Evolutionary conservation across 345 rosid genomes (phyloP), one percentile per base, ranked within the genome.

Genomic region (Citrus cavaleriei): DNA sequence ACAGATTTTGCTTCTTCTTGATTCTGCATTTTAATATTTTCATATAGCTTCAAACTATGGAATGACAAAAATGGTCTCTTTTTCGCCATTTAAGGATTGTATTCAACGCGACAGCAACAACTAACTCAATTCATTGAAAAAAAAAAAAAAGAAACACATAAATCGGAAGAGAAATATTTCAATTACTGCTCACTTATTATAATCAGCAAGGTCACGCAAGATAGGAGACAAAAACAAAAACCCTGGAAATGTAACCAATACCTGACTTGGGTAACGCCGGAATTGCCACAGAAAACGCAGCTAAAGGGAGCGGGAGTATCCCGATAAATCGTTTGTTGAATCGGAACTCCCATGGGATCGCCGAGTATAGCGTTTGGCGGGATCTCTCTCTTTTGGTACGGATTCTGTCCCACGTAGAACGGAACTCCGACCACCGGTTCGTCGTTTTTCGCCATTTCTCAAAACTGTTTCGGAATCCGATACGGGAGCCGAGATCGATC

Each of bases 241-340:
- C 51, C 51, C 51, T 12, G 51, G 1, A 42, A 12, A 42, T 42
- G 51, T 12, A 12, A 42, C 51, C 51, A 42, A 3, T 78, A 95
- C 99, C 91, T 90, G 85, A 94, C 86, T 64, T 74, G 2, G 81
- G 99, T 93, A 84, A 96, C 86, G 16, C 98, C 98, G 71, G 97
- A 83, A 51, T 70, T 85, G 42, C 98, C 98, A 72, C 99, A 94
- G 84, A 54, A 79, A 49, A 79, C 81, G 80, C 99, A 94, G 84
- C 84, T 91, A 79, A 96, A 94, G 34, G 99, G 99, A 77, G 99
- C 99, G 75, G 97, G 97, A 37, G 98, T 93, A 78, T 94, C 98
- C 7, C 97, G 88, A 83, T 86, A 93, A 79, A 94, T 82, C 40
- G 98, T 96, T 87, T 91, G 98, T 10, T 92, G 94, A 76, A 96